Evolutionary conservation across 2,329 filamentous ascomycete genomes (phyloP).

Genomic region (Elsinoe batatas): DNA sequence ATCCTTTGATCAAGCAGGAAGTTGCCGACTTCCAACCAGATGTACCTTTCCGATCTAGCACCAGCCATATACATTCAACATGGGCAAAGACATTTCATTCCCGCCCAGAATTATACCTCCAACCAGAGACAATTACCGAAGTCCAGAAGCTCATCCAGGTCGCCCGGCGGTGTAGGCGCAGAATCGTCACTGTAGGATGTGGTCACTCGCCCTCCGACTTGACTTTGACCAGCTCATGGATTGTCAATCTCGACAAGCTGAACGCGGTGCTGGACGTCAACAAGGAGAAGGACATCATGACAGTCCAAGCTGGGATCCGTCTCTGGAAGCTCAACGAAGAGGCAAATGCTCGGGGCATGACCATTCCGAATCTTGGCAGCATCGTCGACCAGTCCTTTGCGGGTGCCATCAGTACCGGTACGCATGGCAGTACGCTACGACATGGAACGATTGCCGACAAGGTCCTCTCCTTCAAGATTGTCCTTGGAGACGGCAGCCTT

Average conservation of each 20-base stretch:
- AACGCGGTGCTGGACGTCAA: constrained; percentile 63
- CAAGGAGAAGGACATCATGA: constrained; percentile 53
- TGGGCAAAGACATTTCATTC: constrained; percentile 93
- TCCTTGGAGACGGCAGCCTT: constrained; percentile 68
- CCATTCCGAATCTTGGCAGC: constrained; percentile 85
- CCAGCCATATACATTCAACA: constrained; percentile 70
- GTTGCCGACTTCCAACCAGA: constrained; percentile 44
- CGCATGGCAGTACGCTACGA: constrained; percentile 75
- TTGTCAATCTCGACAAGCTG: constrained; percentile 84
- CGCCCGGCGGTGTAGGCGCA: constrained; percentile 68
- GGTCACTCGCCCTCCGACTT: constrained; percentile 87
- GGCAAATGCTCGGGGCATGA: constrained; percentile 65
- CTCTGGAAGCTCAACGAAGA: constrained; percentile 62
- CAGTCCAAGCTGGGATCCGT: constrained; percentile 81
- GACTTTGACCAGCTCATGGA: constrained; percentile 88
- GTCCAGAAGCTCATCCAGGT: constrained; percentile 75
- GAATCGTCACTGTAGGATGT: constrained; percentile 78
- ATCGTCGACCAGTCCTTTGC: constrained; percentile 92
- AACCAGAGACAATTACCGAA: constrained; percentile 67
- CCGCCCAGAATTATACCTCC: constrained; percentile 81
- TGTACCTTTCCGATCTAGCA: constrained; percentile 66
- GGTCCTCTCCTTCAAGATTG: constrained; percentile 64
- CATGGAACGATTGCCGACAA: constrained; percentile 80
- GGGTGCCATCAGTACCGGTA: constrained; percentile 85
- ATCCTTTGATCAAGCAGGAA: constrained; percentile 9